These are phyloP conservation scores for Fusarium verticillioides DNA, from an alignment of 2,329 filamentous ascomycete genomes.

Conservation along the genomic window DNA sequence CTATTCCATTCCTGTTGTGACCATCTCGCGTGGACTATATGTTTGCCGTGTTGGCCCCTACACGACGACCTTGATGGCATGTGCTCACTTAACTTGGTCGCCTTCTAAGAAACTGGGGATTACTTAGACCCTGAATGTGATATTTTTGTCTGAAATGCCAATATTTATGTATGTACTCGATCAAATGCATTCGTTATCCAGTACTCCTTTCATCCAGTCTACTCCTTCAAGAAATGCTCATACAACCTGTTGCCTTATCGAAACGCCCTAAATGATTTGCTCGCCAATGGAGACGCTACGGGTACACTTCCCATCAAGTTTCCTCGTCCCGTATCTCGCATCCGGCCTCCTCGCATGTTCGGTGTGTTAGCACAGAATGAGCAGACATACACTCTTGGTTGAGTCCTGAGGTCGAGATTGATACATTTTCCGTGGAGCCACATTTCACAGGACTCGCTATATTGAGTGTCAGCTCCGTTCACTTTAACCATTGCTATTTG, in stretches of 20 bases:
- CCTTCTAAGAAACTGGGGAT: not conserved
- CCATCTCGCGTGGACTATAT: not conserved
- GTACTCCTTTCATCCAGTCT: conserved; percentile 33
- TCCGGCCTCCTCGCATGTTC: conserved; percentile 61
- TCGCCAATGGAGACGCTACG: conserved; percentile 54
- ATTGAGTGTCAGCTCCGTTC: conserved; percentile 27
- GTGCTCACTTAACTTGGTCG: not conserved
- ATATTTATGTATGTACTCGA: conserved; percentile 27
- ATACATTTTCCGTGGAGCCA: conserved; percentile 73
- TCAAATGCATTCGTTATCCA: conserved; percentile 28
- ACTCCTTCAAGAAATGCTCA: conserved; percentile 35
- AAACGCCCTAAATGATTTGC: conserved; percentile 57
- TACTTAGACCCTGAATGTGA: not conserved
- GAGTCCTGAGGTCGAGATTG: conserved; percentile 66
- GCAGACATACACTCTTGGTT: conserved; percentile 72
- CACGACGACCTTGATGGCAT: not conserved
- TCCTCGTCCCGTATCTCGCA: conserved; percentile 56
- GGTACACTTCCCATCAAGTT: conserved; percentile 40
- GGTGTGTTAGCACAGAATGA: conserved; percentile 71
- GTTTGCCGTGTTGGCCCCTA: not conserved
- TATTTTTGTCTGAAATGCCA: conserved; percentile 6
- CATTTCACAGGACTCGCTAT: conserved; percentile 72
- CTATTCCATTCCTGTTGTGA: not conserved
- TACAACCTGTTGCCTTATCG: conserved; percentile 47
- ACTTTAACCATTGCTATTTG: not conserved